These are phyloP conservation scores for Cladosporium austrohemisphaericum DNA, from an alignment of 2,329 filamentous ascomycete species.

Conservation along the genomic window DNA sequence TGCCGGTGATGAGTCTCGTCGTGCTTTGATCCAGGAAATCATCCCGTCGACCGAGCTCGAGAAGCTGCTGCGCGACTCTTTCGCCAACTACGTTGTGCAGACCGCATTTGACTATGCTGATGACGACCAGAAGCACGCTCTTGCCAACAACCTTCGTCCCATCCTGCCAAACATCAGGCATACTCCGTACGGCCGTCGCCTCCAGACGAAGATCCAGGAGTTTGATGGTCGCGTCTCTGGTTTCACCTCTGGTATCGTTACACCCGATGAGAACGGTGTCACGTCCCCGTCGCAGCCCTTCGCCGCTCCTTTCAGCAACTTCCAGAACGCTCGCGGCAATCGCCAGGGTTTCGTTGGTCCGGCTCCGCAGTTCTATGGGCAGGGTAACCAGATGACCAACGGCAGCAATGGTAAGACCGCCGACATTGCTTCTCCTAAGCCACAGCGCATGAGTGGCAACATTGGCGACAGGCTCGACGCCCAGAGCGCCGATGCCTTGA, in stretches of 20 bases:
- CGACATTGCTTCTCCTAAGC: slow-evolving; percentile 27
- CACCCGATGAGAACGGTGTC: slow-evolving; percentile 13
- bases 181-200: slow-evolving; percentile 90
- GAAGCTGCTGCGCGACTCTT: slow-evolving; percentile 83
- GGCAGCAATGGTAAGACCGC: slow-evolving; percentile 14
- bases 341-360: slow-evolving; percentile 29
- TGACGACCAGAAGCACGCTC: slow-evolving; percentile 63
- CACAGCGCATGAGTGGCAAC: slow-evolving; percentile 27
- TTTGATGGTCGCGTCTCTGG: slow-evolving; percentile 46
- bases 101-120: slow-evolving; percentile 87
- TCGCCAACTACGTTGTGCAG: slow-evolving; percentile 97
- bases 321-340: slow-evolving; percentile 25
- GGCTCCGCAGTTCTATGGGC: slow-evolving; percentile 22
- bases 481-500: slow-evolving; percentile 5
- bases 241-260: slow-evolving; percentile 21
- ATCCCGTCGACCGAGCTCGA: slow-evolving; percentile 72
- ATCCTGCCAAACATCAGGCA: slow-evolving; percentile 80
- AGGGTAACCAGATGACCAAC: slow-evolving; percentile 12
- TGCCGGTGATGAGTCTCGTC: slow-evolving; percentile 68
- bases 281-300: slow-evolving; percentile 8
- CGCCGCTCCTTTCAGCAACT: slow-evolving; percentile 19
- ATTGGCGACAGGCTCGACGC: slow-evolving; percentile 17
- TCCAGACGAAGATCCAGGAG: slow-evolving; percentile 77
- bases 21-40: slow-evolving; percentile 82
- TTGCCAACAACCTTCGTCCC: slow-evolving; percentile 82